Conservation (phyloP, 2,329 filamentous ascomycete species). For the Alternaria longipes region DNA sequence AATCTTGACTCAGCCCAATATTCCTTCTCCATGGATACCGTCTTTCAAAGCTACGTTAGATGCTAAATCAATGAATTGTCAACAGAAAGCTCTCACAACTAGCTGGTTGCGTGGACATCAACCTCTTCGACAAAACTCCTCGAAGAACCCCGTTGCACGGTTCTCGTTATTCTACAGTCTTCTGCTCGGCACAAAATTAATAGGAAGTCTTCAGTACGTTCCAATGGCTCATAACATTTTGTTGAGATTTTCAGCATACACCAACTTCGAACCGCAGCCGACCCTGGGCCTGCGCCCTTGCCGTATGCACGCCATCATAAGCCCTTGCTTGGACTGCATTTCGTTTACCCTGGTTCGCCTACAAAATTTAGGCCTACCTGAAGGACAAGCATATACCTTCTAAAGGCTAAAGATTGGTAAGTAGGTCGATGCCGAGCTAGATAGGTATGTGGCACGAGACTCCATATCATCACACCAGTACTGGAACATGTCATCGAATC, state of each 20-base stretch:
- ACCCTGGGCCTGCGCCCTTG: slow-evolving; percentile 1
- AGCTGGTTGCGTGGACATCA: background rate
- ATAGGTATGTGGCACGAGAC: slow-evolving; percentile 10
- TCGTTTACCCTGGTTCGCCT: slow-evolving; percentile 2
- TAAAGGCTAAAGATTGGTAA: background rate
- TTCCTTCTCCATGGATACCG: background rate
- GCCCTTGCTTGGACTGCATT: slow-evolving; percentile 3
- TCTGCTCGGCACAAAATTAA: background rate
- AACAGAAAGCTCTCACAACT: background rate
- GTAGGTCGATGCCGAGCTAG: background rate
- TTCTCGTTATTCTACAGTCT: background rate
- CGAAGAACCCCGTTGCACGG: background rate
- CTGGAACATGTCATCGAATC: background rate
- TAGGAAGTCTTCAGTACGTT: background rate
- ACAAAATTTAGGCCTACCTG: background rate
- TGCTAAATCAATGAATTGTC: background rate
- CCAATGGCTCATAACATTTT: background rate
- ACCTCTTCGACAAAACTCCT: background rate
- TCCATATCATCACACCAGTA: background rate
- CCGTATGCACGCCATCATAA: slow-evolving; percentile 6
- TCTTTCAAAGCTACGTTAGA: background rate
- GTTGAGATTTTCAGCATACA: slow-evolving; percentile 1
- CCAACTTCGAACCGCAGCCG: background rate
- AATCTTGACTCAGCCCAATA: background rate
- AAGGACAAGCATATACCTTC: background rate